Evolutionary conservation across 164 flowering plant genomes (phyloP).

Genomic region (Chloranthus sessilifolius): DNA sequence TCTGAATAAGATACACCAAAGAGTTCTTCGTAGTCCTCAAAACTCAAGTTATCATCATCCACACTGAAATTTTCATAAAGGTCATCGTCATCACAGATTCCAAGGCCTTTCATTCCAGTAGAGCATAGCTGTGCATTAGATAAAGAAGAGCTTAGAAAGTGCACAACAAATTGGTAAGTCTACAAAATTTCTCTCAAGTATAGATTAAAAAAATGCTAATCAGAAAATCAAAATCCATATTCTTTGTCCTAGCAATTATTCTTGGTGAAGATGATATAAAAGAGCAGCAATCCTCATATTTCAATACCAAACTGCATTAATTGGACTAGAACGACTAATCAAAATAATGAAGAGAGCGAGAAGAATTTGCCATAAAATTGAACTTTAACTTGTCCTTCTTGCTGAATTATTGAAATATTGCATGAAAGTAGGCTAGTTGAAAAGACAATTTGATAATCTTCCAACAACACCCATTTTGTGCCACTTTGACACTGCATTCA

Average conservation of each 20-base stretch:
- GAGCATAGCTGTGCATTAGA: slow-evolving; percentile 32
- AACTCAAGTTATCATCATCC: slow-evolving; percentile 64
- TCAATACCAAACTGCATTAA: neutral
- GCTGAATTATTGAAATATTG: no score
- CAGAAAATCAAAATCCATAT: neutral
- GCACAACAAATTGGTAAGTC: neutral
- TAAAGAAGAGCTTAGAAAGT: neutral
- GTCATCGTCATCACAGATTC: slow-evolving; percentile 33
- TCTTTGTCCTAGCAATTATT: neutral
- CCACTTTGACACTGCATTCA: no score
- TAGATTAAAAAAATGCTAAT: neutral
- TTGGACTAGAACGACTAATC: neutral
- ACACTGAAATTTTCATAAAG: slow-evolving; percentile 54
- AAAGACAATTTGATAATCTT: no score
- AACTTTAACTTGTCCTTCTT: no score
- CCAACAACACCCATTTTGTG: no score
- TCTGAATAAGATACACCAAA: slow-evolving; percentile 59
- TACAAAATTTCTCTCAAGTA: neutral
- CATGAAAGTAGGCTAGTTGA: no score
- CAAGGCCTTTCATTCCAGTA: slow-evolving; percentile 34
- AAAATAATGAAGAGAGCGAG: no score
- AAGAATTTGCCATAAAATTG: no score
- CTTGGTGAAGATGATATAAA: neutral
- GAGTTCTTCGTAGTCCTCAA: slow-evolving; percentile 79
- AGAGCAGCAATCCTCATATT: neutral